Conservation (phyloP, 345 rosid genomes). For the Citrus cavaleriei region DNA sequence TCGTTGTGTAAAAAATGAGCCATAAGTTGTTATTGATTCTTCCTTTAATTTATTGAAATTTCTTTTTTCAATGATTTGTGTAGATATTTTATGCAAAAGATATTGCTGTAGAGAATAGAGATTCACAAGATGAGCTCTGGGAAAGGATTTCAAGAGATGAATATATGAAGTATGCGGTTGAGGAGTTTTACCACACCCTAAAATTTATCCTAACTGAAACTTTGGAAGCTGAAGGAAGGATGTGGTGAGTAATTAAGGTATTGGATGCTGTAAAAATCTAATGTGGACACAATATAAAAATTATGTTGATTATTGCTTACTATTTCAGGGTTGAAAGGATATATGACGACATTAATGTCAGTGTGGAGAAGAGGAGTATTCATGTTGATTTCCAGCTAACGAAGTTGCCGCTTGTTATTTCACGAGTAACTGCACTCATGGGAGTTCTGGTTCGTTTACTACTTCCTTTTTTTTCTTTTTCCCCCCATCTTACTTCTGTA, state of each 20-base stretch:
- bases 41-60: background rate
- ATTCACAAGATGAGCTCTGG: conserved; percentile 79
- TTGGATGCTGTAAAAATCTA: conserved; percentile 11
- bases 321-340: conserved; percentile 78
- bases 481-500: background rate
- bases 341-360: conserved; percentile 59
- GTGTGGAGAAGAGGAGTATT: conserved; percentile 45
- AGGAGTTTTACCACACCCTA: conserved; percentile 69
- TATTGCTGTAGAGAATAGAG: conserved; percentile 66
- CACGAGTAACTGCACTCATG: conserved; percentile 71
- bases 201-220: conserved; percentile 63
- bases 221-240: conserved; percentile 84
- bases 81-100: conserved; percentile 92
- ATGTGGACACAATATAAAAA: background rate
- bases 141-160: conserved; percentile 86
- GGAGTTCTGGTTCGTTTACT: conserved; percentile 75
- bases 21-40: background rate
- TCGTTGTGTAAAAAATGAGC: background rate
- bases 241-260: conserved; percentile 52
- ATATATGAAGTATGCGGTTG: conserved; percentile 94
- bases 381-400: conserved; percentile 57
- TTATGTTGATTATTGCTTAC: conserved; percentile 11
- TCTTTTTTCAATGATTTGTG: background rate
- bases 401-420: conserved; percentile 76
- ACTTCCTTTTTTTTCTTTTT: background rate